Evolutionary conservation across 257 asterid genomes (phyloP).

Genomic region (Lavandula angustifolia): DNA sequence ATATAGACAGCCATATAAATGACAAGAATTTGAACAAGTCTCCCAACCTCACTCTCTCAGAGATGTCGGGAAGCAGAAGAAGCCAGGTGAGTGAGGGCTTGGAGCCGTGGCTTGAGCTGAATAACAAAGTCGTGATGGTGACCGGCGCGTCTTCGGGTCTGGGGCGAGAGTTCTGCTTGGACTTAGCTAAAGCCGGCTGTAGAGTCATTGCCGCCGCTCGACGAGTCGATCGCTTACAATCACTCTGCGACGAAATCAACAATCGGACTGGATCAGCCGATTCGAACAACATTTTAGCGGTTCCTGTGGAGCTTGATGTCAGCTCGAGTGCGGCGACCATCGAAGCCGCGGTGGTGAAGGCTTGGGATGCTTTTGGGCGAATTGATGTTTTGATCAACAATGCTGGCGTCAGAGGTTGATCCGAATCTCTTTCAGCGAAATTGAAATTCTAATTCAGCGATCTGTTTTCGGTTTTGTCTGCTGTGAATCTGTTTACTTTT

Average conservation of each 20-base stretch:
- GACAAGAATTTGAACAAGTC: background rate
- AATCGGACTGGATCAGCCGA: background rate
- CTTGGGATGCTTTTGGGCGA: slow-evolving; percentile 65
- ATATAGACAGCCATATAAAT: too few species aligned
- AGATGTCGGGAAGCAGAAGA: slow-evolving; percentile 17
- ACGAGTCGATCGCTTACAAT: slow-evolving; percentile 43
- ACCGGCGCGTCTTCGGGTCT: slow-evolving; percentile 59
- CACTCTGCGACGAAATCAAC: slow-evolving; percentile 48
- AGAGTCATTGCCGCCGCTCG: slow-evolving; percentile 56
- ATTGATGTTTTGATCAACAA: slow-evolving; percentile 66
- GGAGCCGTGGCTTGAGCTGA: slow-evolving; percentile 41
- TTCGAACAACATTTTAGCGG: slow-evolving; percentile 26
- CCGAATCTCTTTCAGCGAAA: background rate
- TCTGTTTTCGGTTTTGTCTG: background rate
- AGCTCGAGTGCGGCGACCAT: slow-evolving; percentile 36
- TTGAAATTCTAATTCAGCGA: background rate
- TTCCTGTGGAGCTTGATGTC: slow-evolving; percentile 61
- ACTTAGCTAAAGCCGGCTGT: slow-evolving; percentile 52
- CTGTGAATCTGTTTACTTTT: background rate
- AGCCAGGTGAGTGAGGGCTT: slow-evolving; percentile 22
- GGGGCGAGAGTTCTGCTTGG: slow-evolving; percentile 47
- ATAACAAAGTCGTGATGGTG: slow-evolving; percentile 47
- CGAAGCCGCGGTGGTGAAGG: slow-evolving; percentile 50
- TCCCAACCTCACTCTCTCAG: background rate
- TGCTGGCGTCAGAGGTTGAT: slow-evolving; percentile 61